Evolutionary conservation across 495 filamentous ascomycete species (phyloP).

Genomic region (Hypomontagnella monticulosa): DNA sequence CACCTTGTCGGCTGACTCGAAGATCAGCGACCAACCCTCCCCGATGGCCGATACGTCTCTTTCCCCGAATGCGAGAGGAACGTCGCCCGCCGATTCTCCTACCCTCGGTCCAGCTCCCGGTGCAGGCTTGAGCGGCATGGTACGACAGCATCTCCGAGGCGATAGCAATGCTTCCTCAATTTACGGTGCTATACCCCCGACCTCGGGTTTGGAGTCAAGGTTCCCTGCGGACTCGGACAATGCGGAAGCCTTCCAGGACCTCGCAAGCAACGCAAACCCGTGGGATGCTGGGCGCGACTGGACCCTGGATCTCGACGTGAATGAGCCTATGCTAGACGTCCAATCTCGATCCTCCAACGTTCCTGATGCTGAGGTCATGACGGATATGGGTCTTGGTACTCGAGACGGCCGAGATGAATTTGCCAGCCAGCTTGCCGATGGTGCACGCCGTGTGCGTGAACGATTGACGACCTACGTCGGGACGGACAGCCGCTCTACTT

Average conservation of each 20-base stretch:
- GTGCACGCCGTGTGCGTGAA: conserved; percentile 81
- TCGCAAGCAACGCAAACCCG: conserved; percentile 57
- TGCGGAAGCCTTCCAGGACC: conserved; percentile 36
- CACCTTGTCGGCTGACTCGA: conserved; percentile 47
- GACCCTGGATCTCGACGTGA: conserved; percentile 43
- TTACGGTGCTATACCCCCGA: conserved; percentile 56
- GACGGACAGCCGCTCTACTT: conserved; percentile 66
- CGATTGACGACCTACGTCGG: conserved; percentile 78
- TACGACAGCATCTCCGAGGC: conserved; percentile 85
- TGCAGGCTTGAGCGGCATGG: conserved; percentile 79
- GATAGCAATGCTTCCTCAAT: conserved; percentile 85
- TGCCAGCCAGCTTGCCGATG: conserved; percentile 78
- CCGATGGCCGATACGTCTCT: conserved; percentile 39
- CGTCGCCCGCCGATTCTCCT: conserved; percentile 72
- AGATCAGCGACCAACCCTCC: conserved; percentile 35
- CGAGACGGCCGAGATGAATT: conserved; percentile 81
- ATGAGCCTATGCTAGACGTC: conserved; percentile 40
- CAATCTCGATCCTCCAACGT: conserved; percentile 37
- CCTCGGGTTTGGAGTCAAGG: conserved; percentile 48
- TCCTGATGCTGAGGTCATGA: conserved; percentile 59
- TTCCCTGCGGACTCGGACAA: conserved; percentile 48
- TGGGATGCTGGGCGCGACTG: conserved; percentile 51
- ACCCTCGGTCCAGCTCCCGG: conserved; percentile 72
- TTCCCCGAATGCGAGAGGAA: conserved; percentile 38
- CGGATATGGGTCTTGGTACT: conserved; percentile 65